phyloP scores from a whole-genome alignment of 352 stramenopile genomes.

The Globisporangium ultimum region DNA sequence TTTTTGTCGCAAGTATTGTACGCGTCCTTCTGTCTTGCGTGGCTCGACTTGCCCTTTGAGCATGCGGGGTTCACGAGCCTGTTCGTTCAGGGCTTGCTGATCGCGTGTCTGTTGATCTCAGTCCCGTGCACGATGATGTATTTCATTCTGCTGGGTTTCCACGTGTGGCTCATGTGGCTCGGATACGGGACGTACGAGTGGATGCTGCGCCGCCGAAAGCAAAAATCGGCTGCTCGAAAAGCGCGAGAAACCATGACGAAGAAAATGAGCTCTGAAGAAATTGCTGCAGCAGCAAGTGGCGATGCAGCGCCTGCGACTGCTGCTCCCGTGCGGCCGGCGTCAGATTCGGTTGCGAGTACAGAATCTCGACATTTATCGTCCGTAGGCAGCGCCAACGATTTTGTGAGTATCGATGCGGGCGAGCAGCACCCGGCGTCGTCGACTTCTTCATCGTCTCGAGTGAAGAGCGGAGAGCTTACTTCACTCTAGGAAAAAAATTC shows the following conservation, averaged over 20 bases:
- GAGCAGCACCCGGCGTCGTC: neutral
- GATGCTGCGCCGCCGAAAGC: conserved; percentile 77
- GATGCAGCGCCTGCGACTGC: neutral
- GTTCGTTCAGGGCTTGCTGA: conserved; percentile 42
- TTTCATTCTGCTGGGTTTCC: conserved; percentile 77
- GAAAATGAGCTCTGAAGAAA: conserved; percentile 8
- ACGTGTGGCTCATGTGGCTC: conserved; percentile 73
- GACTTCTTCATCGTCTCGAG: neutral
- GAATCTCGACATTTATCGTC: conserved; percentile 31
- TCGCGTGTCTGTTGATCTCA: conserved; percentile 55
- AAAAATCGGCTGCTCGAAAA: conserved; percentile 56
- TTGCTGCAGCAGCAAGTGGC: no score
- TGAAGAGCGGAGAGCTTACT: conserved; percentile 19
- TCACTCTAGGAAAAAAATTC: conserved; percentile 14
- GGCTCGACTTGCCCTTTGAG: conserved; percentile 47
- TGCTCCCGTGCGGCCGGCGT: neutral
- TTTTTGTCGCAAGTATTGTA: conserved; percentile 66
- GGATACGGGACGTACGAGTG: conserved; percentile 88
- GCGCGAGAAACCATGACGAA: conserved; percentile 8
- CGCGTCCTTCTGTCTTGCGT: conserved; percentile 42
- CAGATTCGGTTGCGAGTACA: conserved; percentile 13
- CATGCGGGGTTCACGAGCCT: conserved; percentile 18
- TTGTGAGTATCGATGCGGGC: conserved; percentile 20
- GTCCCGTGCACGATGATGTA: conserved; percentile 86
- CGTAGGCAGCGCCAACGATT: conserved; percentile 35